Evolutionary conservation across 176 grass and related monocot species (phyloP).

Genomic region (Eleusine coracana): DNA sequence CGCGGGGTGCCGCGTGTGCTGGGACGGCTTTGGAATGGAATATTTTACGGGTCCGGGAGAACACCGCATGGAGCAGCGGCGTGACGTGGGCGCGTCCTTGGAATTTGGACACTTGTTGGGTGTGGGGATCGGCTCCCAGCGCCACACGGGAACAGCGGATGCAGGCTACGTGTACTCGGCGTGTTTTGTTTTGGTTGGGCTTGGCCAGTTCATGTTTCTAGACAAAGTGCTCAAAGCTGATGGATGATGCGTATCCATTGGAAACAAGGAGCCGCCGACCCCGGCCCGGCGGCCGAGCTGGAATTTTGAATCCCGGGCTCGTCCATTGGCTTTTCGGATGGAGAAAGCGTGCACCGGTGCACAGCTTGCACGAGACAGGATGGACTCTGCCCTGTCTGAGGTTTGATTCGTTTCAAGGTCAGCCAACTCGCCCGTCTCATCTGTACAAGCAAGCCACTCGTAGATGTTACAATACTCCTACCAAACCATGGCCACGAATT

Average conservation of each 20-base stretch:
- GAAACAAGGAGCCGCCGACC: background rate
- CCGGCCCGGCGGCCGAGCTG: background rate
- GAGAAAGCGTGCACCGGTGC: background rate
- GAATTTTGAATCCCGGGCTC: background rate
- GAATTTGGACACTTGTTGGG: conserved; percentile 10
- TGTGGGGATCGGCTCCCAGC: background rate
- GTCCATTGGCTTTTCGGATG: background rate
- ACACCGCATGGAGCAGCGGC: background rate
- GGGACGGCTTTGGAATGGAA: background rate
- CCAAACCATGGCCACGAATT: background rate
- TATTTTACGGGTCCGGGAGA: conserved; percentile 14
- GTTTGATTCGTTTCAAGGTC: too few relatives aligned
- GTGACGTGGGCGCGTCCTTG: conserved; percentile 11
- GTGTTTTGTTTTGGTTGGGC: conserved; percentile 43
- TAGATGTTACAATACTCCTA: background rate
- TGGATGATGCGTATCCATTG: background rate
- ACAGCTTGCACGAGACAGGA: background rate
- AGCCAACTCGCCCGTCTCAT: too few relatives aligned
- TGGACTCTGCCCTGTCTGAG: background rate
- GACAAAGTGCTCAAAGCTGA: conserved; percentile 26
- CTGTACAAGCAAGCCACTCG: too few relatives aligned
- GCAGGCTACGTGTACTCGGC: conserved; percentile 48
- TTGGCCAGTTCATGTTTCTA: conserved; percentile 26
- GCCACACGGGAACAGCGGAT: background rate
- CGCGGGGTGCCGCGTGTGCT: conserved; percentile 34